Conservation (phyloP, 1,284 basidiomycete genomes). For the Schizophyllum commune region DNA sequence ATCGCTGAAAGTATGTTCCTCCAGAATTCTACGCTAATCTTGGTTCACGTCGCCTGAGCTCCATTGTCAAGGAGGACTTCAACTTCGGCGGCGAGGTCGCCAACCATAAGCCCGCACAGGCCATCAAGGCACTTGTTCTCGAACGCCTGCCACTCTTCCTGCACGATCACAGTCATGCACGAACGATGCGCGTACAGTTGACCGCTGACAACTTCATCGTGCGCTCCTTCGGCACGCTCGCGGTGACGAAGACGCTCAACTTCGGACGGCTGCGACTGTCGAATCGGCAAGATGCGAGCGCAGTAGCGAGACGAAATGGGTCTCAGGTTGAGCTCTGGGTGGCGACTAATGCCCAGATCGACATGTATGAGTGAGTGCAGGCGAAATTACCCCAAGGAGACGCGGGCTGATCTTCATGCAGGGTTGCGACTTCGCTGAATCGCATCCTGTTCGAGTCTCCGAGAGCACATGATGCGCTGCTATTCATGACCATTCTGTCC, state of each 20-base stretch:
- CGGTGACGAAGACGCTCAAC: constrained; percentile 52
- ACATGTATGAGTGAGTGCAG: constrained; percentile 81
- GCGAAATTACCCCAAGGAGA: not conserved
- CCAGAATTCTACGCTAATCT: constrained; percentile 60
- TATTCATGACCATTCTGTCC: constrained; percentile 91
- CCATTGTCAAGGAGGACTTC: constrained; percentile 72
- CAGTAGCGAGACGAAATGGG: constrained; percentile 54
- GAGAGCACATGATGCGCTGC: constrained; percentile 74
- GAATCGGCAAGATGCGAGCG: constrained; percentile 65
- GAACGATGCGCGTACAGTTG: constrained; percentile 26
- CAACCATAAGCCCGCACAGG: constrained; percentile 37
- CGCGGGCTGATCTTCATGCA: constrained; percentile 19
- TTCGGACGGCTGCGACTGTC: constrained; percentile 41
- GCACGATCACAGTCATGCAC: constrained; percentile 76
- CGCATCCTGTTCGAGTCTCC: constrained; percentile 67
- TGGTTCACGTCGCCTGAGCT: constrained; percentile 65
- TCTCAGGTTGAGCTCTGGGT: constrained; percentile 71
- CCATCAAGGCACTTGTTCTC: constrained; percentile 60
- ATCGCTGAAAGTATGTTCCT: not conserved
- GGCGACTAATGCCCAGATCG: constrained; percentile 66
- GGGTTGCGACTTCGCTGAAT: constrained; percentile 77
- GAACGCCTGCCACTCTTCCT: constrained; percentile 90
- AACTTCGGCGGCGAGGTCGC: constrained; percentile 48
- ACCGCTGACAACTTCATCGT: constrained; percentile 46
- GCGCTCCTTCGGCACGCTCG: constrained; percentile 52